These are phyloP conservation scores for Monosporozyma aerobia DNA, from an alignment of 805 yeast genomes.

Conservation along the genomic window DNA sequence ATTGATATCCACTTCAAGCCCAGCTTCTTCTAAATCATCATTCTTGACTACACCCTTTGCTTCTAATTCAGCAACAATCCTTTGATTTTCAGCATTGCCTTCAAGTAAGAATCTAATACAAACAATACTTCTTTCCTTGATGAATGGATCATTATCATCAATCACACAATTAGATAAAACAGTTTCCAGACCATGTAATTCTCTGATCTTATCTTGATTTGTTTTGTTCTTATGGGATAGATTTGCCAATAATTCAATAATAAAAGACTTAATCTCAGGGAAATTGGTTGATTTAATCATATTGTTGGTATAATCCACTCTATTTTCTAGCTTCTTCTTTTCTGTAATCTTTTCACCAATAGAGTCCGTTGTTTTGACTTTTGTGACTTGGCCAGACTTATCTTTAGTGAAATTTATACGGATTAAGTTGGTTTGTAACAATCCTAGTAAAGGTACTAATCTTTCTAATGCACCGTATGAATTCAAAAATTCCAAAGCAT, in stretches of 20 bases:
- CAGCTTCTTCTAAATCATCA: conserved; percentile 55
- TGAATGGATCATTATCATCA: conserved; percentile 81
- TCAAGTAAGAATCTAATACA: conserved; percentile 64
- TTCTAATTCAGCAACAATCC: conserved; percentile 66
- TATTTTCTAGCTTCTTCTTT: conserved; percentile 17
- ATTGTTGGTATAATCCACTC: conserved; percentile 17
- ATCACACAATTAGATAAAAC: conserved; percentile 74
- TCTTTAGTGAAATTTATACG: conserved; percentile 23
- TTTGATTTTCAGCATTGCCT: conserved; percentile 61
- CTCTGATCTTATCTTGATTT: conserved; percentile 62
- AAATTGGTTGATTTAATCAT: conserved; percentile 33
- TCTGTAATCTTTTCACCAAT: conserved; percentile 25
- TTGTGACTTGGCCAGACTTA: conserved; percentile 16
- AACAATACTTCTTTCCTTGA: conserved; percentile 74
- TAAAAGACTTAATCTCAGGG: conserved; percentile 57
- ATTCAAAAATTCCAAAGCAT: conserved; percentile 29
- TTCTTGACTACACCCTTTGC: conserved; percentile 59
- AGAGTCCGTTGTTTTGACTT: conserved; percentile 16
- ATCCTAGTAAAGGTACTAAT: conserved; percentile 24
- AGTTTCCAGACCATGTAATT: conserved; percentile 57
- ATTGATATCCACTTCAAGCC: conserved; percentile 63
- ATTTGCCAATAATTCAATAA: conserved; percentile 57
- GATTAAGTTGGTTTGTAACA: conserved; percentile 29
- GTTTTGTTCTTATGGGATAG: conserved; percentile 42
- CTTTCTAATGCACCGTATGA: conserved; percentile 32